Percentiles rank a stretch among this genome's conserved stretches.
These are phyloP conservation scores for Litsea cubeba DNA, from an alignment of 164 flowering plant species.

Conservation along the genomic window DNA sequence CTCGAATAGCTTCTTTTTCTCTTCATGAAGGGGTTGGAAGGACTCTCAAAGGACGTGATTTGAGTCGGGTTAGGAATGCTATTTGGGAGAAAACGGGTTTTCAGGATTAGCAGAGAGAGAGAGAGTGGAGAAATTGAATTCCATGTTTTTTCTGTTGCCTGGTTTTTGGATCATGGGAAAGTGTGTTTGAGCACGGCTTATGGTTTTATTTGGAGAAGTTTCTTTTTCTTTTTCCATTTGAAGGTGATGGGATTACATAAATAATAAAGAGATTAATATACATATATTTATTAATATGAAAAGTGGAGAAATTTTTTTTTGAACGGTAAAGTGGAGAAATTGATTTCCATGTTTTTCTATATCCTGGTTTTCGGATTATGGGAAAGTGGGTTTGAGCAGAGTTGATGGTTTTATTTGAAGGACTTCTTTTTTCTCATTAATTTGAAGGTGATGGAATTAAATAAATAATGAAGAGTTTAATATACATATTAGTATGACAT, in stretches of 20 bases:
- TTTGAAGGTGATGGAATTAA: too few species aligned
- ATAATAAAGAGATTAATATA: background rate
- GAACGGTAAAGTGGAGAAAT: background rate
- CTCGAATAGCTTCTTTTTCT: conserved; percentile 24
- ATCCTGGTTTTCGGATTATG: background rate
- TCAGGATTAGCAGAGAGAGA: conserved; percentile 14
- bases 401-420: background rate
- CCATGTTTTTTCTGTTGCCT: background rate
- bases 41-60: conserved; percentile 33
- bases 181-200: background rate
- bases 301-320: background rate
- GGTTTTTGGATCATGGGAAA: background rate
- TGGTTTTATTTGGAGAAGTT: background rate
- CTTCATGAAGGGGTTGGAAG: conserved; percentile 30
- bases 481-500: background rate
- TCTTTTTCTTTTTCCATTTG: background rate
- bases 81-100: conserved; percentile 31
- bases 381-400: background rate
- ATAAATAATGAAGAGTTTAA: background rate
- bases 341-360: background rate
- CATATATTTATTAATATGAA: background rate
- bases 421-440: background rate
- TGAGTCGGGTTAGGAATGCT: conserved; percentile 32
- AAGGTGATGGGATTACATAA: background rate
- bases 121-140: background rate